Conservation (phyloP, 164 flowering plant species). For the Magnolia sinica region DNA sequence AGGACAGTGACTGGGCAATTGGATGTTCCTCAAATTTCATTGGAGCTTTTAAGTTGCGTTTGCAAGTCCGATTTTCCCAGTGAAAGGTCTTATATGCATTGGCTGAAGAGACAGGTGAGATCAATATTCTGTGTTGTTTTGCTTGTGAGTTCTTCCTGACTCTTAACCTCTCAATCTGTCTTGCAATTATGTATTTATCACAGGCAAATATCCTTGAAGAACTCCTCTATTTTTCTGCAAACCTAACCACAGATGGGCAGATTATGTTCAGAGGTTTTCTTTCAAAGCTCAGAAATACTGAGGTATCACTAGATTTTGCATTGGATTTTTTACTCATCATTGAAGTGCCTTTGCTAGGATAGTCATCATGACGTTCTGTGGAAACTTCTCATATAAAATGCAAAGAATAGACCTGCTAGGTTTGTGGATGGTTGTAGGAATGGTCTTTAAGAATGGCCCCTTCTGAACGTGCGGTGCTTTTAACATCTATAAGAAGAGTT, state of each 20-base stretch:
- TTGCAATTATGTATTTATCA: constrained; percentile 8
- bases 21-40: constrained; percentile 51
- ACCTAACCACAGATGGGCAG: constrained; percentile 29
- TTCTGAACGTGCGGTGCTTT: constrained; percentile 45
- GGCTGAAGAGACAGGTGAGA: constrained; percentile 74
- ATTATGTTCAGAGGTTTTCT: constrained; percentile 32
- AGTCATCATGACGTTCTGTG: neutral
- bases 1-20: constrained; percentile 32
- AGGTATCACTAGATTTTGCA: constrained; percentile 34
- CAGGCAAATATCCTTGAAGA: constrained; percentile 73
- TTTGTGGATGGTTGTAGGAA: constrained; percentile 37
- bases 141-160: neutral
- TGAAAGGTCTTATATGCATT: constrained; percentile 59
- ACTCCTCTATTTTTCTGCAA: constrained; percentile 37
- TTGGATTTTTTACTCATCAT: neutral
- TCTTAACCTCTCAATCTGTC: neutral
- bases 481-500: constrained; percentile 40
- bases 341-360: neutral
- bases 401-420: neutral
- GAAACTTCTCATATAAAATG: neutral
- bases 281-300: constrained; percentile 43
- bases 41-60: constrained; percentile 54
- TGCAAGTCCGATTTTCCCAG: constrained; percentile 50
- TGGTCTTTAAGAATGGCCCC: constrained; percentile 50
- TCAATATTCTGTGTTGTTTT: neutral